Evolutionary conservation across 148 eudicot genomes (phyloP), one percentile per base, ranked within the genome.

Genomic region (Suaeda aralocaspica): DNA sequence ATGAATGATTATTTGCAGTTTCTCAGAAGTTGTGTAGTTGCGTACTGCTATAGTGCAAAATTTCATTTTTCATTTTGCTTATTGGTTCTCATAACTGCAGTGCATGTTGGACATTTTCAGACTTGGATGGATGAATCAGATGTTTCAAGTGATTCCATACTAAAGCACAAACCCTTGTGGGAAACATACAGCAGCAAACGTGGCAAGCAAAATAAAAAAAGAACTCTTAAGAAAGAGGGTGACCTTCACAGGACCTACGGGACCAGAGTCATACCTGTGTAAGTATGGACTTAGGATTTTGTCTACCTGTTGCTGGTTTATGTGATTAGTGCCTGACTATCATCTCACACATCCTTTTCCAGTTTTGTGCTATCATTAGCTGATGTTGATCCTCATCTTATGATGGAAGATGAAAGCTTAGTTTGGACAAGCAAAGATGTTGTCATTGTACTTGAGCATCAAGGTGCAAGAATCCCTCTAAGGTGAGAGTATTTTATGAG

Each of bases 351-450:
- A 24, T 39, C 41, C 28, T 21, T 19, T 25, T 78, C 81, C 89
- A 91, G 99, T 58, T 94, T 94, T 81, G 96, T 94, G 79, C 84
- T 94, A 49, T 94, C 99, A 48, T 69, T 94, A 64, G 99, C 99
- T 79, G 99, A 91, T 74, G 96, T 94, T 64, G 99, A 91, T 80
- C 86, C 90, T 69, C 81, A 82, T 64, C 91, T 94, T 55, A 86
- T 89, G 96, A 94, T 94, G 97, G 99, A 94, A 78, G 99, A 91
- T 81, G 99, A 94, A 78, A 91, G 91, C 75, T 85, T 94, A 75
- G 89, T 94, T 25, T 94, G 99, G 99, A 86, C 93, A 25, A 89
- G 91, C 70, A 89, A 94, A 46, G 97, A 94, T 79, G 97, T 82
- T 36, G 86, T 91, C 69, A 87, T 94, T 79, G 96, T 94, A 68